Percentiles rank a stretch among this genome's conserved stretches.
These are phyloP conservation scores for Drechslera avenae DNA, from an alignment of 2,329 filamentous ascomycete genomes.

Conservation along the genomic window DNA sequence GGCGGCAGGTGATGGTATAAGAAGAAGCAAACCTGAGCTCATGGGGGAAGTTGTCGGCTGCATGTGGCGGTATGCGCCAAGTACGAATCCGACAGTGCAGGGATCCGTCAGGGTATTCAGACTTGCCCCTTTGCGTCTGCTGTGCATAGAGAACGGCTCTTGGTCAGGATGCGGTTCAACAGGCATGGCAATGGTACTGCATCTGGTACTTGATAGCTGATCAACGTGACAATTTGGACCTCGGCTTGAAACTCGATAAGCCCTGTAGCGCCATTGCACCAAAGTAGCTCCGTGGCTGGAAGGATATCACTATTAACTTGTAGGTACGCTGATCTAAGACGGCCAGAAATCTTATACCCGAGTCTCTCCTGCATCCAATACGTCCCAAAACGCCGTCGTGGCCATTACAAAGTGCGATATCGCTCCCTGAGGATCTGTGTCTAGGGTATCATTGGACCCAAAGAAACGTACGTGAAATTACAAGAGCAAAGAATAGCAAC, in stretches of 20 bases:
- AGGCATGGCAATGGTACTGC: conserved; percentile 4
- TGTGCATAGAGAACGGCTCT: conserved; percentile 10
- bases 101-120: conserved; percentile 18
- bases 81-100: conserved; percentile 17
- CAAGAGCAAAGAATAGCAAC: conserved; percentile 17
- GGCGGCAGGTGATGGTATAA: conserved; percentile 16
- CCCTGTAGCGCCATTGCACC: conserved; percentile 18
- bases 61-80: conserved; percentile 33
- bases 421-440: conserved; percentile 11
- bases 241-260: conserved; percentile 28
- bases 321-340: conserved; percentile 1
- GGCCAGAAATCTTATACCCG: neutral
- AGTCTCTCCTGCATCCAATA: conserved; percentile 1
- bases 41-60: conserved; percentile 28
- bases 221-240: conserved; percentile 7
- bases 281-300: conserved; percentile 19
- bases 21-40: conserved; percentile 32
- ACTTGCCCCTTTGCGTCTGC: conserved; percentile 25
- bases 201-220: conserved; percentile 11
- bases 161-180: neutral
- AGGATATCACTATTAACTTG: conserved; percentile 7
- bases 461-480: conserved; percentile 9
- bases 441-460: conserved; percentile 22
- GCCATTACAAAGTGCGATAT: conserved; percentile 4
- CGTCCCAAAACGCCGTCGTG: conserved; percentile 15